These are phyloP conservation scores for Plasmodium inui DNA, from an alignment of 169 alveolate species.

Conservation along the genomic window DNA sequence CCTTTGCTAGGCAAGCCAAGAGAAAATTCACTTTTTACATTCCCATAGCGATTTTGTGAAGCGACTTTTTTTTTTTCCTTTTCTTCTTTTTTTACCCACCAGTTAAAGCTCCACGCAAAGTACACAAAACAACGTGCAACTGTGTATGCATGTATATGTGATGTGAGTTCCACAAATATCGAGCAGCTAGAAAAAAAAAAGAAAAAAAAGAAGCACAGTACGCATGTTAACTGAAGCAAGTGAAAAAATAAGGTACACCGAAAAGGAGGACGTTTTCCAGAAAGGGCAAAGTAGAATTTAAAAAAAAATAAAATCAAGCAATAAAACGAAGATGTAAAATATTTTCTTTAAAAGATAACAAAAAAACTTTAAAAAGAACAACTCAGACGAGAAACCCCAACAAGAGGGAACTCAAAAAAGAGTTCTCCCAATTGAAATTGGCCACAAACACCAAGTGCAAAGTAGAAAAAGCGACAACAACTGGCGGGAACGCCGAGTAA, in stretches of 20 bases:
- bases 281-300: neutral
- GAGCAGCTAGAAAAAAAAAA: neutral
- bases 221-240: neutral
- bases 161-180: neutral
- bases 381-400: neutral
- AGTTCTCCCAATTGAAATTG: neutral
- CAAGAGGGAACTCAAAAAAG: neutral
- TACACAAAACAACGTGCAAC: neutral
- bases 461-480: neutral
- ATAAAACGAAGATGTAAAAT: neutral
- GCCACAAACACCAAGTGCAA: neutral
- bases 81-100: neutral
- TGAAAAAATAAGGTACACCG: neutral
- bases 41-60: neutral
- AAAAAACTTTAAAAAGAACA: neutral
- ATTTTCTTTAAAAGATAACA: no score
- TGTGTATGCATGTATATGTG: neutral
- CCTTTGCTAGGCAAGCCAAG: neutral
- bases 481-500: neutral
- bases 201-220: neutral
- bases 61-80: neutral
- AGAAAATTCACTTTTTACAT: neutral
- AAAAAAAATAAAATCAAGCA: no score
- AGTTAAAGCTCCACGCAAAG: neutral
- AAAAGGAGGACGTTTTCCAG: neutral